phyloP scores from a whole-genome alignment of 768 basidiomycete genomes.

The Russula olivacea region DNA sequence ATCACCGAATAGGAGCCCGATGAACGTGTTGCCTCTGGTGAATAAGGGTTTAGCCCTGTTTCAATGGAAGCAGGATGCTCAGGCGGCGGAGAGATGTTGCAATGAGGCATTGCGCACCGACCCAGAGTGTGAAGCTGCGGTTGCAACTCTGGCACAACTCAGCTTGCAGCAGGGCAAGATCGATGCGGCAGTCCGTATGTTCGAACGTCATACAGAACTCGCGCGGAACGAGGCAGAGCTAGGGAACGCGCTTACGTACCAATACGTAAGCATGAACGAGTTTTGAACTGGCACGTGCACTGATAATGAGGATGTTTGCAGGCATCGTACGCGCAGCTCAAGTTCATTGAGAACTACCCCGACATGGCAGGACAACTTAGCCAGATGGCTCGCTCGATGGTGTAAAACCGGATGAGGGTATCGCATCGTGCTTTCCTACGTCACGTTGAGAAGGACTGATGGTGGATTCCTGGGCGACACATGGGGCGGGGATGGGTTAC shows the following conservation, averaged over 20 bases:
- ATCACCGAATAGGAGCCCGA: constrained; percentile 34
- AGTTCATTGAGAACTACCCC: constrained; percentile 81
- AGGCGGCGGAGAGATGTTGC: constrained; percentile 76
- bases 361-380: constrained; percentile 69
- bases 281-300: background rate
- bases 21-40: constrained; percentile 88
- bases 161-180: constrained; percentile 87
- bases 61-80: constrained; percentile 92
- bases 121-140: constrained; percentile 92
- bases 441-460: background rate
- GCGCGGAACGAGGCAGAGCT: constrained; percentile 91
- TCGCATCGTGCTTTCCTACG: constrained; percentile 1
- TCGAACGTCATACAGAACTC: constrained; percentile 75
- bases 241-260: constrained; percentile 66
- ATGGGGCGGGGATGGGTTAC: background rate
- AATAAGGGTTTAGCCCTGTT: constrained; percentile 97
- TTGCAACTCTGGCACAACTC: constrained; percentile 92
- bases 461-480: constrained; percentile 3
- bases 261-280: constrained; percentile 51
- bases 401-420: constrained; percentile 22
- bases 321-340: constrained; percentile 77
- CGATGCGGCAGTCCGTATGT: constrained; percentile 79
- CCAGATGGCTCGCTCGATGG: constrained; percentile 41
- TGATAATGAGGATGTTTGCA: constrained; percentile 29
- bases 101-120: constrained; percentile 84